Evolutionary conservation across 83 land plant genomes (phyloP).

Genomic region (Picea mariana): DNA sequence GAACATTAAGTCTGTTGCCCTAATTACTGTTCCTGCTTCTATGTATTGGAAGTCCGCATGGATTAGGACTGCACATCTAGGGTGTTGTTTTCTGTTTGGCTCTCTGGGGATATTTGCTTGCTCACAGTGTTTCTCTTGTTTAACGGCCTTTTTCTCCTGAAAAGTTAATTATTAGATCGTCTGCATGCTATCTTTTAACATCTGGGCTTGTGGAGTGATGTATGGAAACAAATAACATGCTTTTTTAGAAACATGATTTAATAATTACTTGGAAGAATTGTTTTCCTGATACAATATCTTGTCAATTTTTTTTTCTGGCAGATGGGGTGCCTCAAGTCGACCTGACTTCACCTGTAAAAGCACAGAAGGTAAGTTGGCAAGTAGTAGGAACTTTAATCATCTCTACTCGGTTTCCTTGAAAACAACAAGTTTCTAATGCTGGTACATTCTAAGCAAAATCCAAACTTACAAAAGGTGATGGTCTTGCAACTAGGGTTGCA

Average conservation of each 20-base stretch:
- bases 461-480: too few relatives aligned
- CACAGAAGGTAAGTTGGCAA: slow-evolving; percentile 80
- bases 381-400: background rate
- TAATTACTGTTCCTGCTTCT: too few relatives aligned
- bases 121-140: background rate
- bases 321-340: slow-evolving; percentile 99
- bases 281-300: background rate
- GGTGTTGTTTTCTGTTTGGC: background rate
- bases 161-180: background rate
- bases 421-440: background rate
- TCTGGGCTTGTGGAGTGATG: background rate
- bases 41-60: too few relatives aligned
- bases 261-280: background rate
- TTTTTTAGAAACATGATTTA: background rate
- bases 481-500: too few relatives aligned
- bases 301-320: slow-evolving; percentile 28
- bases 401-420: background rate
- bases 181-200: background rate
- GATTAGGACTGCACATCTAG: background rate
- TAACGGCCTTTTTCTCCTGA: background rate
- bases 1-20: too few relatives aligned
- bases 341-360: slow-evolving; percentile 99
- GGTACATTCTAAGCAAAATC: too few relatives aligned
- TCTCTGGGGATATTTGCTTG: background rate
- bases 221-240: background rate